Evolutionary conservation across 257 asterid species (phyloP).

Genomic region (Craterostigma plantagineum): DNA sequence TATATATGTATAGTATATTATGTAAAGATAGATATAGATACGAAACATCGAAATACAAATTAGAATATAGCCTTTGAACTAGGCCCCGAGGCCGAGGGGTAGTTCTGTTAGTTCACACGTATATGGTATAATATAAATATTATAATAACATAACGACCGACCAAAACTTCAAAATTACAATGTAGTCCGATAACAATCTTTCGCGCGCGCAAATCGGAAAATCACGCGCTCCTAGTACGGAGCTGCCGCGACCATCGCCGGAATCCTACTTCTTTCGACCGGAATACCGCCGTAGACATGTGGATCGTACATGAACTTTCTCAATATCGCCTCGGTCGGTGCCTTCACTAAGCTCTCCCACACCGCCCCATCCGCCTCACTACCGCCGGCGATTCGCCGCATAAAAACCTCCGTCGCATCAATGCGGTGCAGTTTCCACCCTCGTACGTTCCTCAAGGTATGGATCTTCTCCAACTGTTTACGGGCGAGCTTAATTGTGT

Average conservation of each 20-base stretch:
- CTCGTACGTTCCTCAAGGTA: constrained; percentile 23
- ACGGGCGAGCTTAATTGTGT: constrained; percentile 40
- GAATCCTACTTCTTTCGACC: constrained; percentile 12
- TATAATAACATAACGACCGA: too few relatives aligned
- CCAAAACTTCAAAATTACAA: too few relatives aligned
- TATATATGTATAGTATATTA: too few relatives aligned
- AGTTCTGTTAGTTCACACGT: too few relatives aligned
- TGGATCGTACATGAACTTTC: constrained; percentile 23
- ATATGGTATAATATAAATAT: too few relatives aligned
- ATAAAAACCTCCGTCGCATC: constrained; percentile 60
- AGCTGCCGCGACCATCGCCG: constrained; percentile 22
- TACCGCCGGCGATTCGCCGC: constrained; percentile 14
- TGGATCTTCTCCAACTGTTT: constrained; percentile 43
- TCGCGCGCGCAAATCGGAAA: too few relatives aligned
- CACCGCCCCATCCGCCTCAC: constrained; percentile 41
- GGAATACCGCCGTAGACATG: constrained; percentile 16
- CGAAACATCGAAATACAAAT: too few relatives aligned
- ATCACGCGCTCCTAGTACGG: not conserved
- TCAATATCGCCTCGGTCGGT: constrained; percentile 26
- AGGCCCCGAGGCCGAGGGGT: too few relatives aligned
- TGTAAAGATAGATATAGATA: too few relatives aligned
- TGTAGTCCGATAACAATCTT: too few relatives aligned
- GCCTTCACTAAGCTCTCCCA: constrained; percentile 54
- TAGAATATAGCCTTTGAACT: too few relatives aligned
- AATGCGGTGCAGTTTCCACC: constrained; percentile 64